A percentile compares a stretch with the other conserved stretches of the same genome.
These are phyloP conservation scores for Hypoxylon sp. DNA, from an alignment of 2,329 filamentous ascomycete species.

Conservation along the genomic window DNA sequence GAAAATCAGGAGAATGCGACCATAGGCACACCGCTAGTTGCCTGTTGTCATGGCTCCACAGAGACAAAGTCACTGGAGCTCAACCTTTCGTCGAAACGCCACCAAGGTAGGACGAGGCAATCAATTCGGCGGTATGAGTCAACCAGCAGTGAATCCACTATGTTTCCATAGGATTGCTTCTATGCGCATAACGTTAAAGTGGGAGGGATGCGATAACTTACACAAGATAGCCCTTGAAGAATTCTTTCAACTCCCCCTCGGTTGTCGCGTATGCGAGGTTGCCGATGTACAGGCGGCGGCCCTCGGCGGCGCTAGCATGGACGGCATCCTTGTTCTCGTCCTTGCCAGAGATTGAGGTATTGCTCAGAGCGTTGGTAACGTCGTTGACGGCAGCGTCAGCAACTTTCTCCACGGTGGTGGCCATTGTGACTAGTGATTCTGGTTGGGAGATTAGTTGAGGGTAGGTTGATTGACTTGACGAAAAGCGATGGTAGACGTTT, in stretches of 20 bases:
- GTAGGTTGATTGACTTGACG: slow-evolving; percentile 49
- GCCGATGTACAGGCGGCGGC: slow-evolving; percentile 99
- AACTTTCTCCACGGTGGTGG: slow-evolving; percentile 81
- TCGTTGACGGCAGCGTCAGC: slow-evolving; percentile 77
- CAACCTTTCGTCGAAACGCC: slow-evolving; percentile 8
- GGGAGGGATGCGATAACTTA: slow-evolving; percentile 69
- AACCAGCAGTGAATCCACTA: slow-evolving; percentile 17
- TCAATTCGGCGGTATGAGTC: slow-evolving; percentile 18
- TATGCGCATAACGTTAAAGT: not conserved
- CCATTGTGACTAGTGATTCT: slow-evolving; percentile 78
- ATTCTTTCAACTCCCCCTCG: slow-evolving; percentile 99
- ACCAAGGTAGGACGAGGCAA: slow-evolving; percentile 31
- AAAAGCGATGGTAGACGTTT: slow-evolving; percentile 53
- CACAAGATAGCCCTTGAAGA: slow-evolving; percentile 99
- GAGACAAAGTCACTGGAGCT: slow-evolving; percentile 4
- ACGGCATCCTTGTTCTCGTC: slow-evolving; percentile 82
- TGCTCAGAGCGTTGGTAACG: slow-evolving; percentile 81
- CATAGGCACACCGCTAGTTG: not conserved
- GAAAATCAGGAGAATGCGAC: not conserved
- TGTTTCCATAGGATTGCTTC: not conserved
- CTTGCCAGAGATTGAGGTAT: slow-evolving; percentile 77
- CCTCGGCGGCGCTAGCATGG: slow-evolving; percentile 97
- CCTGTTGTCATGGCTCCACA: slow-evolving; percentile 7
- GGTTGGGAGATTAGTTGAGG: slow-evolving; percentile 60
- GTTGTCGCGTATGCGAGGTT: slow-evolving; percentile 99